Conservation (phyloP, 352 stramenopile genomes). For the Pythium phragmiticola region DNA sequence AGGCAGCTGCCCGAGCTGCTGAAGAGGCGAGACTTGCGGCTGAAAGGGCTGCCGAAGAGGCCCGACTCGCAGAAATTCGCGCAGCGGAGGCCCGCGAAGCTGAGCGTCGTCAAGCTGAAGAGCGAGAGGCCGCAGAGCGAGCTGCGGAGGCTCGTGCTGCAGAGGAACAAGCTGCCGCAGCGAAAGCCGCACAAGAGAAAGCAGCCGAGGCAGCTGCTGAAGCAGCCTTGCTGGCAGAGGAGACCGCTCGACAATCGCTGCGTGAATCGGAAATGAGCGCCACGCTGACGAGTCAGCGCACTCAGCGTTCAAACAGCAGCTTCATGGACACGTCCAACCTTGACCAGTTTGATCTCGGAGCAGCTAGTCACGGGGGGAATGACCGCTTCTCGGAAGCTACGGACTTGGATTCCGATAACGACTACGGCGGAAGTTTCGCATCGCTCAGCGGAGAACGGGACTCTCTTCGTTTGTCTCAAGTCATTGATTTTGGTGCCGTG, state of each 20-base stretch:
- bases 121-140: constrained; percentile 38
- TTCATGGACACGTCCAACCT: constrained; percentile 32
- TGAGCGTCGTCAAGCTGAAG: constrained; percentile 30
- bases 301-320: constrained; percentile 25
- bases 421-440: constrained; percentile 33
- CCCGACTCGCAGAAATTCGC: constrained; percentile 33
- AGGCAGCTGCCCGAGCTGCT: constrained; percentile 25
- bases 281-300: constrained; percentile 6
- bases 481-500: constrained; percentile 72
- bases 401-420: constrained; percentile 67
- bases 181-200: constrained; percentile 26
- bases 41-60: constrained; percentile 20
- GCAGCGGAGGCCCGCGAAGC: constrained; percentile 27
- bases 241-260: constrained; percentile 20
- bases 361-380: constrained; percentile 32
- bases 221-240: constrained; percentile 17
- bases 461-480: constrained; percentile 72
- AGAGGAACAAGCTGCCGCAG: constrained; percentile 29
- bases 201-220: constrained; percentile 17
- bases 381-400: constrained; percentile 65
- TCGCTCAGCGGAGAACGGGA: constrained; percentile 65
- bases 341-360: constrained; percentile 73
- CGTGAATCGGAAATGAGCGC: constrained; percentile 25
- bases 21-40: constrained; percentile 24
- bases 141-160: constrained; percentile 26